A percentile compares a stretch with the other conserved stretches of the same genome.
Conservation (phyloP, 192 early-diverging fungal species). For the Mortierella alpina region DNA sequence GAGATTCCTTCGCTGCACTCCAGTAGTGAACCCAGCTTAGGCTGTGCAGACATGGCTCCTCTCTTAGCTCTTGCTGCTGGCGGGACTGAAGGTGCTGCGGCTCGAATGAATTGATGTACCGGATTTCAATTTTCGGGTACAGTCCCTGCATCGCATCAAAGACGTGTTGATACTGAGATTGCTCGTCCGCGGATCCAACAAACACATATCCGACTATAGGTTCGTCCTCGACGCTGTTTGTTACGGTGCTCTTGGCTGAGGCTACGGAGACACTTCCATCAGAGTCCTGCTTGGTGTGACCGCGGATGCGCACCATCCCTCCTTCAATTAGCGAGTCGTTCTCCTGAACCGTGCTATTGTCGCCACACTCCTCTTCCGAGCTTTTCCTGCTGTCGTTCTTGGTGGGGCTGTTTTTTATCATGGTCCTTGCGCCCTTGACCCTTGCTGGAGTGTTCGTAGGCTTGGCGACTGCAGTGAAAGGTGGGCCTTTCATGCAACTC, state of each 20-base stretch:
- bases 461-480: slow-evolving; percentile 6
- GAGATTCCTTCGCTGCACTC: slow-evolving; percentile 51
- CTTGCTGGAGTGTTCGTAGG: slow-evolving; percentile 11
- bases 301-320: slow-evolving; percentile 16
- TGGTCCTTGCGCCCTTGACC: not conserved
- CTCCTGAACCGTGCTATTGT: not conserved
- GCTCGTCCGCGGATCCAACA: slow-evolving; percentile 44
- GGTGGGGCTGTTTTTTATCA: not conserved
- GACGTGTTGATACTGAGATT: slow-evolving; percentile 39
- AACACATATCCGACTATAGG: slow-evolving; percentile 39
- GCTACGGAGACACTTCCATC: not conserved
- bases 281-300: not conserved
- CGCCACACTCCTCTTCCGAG: not conserved
- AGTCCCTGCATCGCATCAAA: slow-evolving; percentile 29
- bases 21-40: slow-evolving; percentile 51
- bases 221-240: not conserved
- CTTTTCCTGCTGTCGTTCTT: slow-evolving; percentile 12
- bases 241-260: not conserved
- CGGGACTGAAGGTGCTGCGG: slow-evolving; percentile 40
- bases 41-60: slow-evolving; percentile 35
- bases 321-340: slow-evolving; percentile 11
- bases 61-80: slow-evolving; percentile 36
- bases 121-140: slow-evolving; percentile 39
- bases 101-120: slow-evolving; percentile 51
- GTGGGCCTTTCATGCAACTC: slow-evolving; percentile 1